Percentiles rank a stretch among this genome's conserved stretches.
phyloP scores from a whole-genome alignment of 2,329 filamentous ascomycete species.

The Penicillium oxalicum region DNA sequence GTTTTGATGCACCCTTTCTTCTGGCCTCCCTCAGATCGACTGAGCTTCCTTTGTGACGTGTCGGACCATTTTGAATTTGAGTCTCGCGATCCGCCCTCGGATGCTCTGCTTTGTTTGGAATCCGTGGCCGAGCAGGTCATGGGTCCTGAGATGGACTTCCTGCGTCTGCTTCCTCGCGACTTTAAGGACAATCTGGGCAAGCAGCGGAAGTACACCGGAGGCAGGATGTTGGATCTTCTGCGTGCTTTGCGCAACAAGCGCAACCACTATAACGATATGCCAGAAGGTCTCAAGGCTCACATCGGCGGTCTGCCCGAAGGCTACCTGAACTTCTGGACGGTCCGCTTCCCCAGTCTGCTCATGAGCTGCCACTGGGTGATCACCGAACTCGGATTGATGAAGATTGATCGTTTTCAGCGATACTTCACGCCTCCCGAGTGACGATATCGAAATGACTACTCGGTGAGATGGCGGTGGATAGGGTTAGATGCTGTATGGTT shows the following conservation, averaged over 20 bases:
- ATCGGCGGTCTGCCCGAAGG: constrained; percentile 73
- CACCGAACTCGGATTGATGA: constrained; percentile 55
- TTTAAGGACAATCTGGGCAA: constrained; percentile 89
- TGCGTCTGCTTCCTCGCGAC: constrained; percentile 65
- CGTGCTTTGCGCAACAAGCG: constrained; percentile 90
- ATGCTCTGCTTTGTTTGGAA: constrained; percentile 56
- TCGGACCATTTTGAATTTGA: constrained; percentile 97
- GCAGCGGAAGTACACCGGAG: constrained; percentile 89
- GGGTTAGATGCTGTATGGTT: too few relatives aligned
- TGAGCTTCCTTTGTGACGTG: constrained; percentile 90
- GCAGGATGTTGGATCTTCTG: constrained; percentile 75
- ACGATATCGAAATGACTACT: background rate
- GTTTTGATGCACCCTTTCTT: constrained; percentile 95
- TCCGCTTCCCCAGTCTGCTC: constrained; percentile 69
- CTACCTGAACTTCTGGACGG: constrained; percentile 78
- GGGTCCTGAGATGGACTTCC: constrained; percentile 65
- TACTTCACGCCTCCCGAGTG: constrained; percentile 37
- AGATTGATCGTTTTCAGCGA: constrained; percentile 38
- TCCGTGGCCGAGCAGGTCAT: constrained; percentile 40
- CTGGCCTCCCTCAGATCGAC: constrained; percentile 82
- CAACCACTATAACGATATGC: constrained; percentile 97
- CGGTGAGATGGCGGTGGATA: too few relatives aligned
- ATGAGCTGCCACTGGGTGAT: constrained; percentile 74
- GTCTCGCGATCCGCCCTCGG: constrained; percentile 71
- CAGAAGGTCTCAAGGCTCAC: constrained; percentile 64